Evolutionary conservation across 257 asterid genomes (phyloP).

Genomic region (Thymus mandschuricus): DNA sequence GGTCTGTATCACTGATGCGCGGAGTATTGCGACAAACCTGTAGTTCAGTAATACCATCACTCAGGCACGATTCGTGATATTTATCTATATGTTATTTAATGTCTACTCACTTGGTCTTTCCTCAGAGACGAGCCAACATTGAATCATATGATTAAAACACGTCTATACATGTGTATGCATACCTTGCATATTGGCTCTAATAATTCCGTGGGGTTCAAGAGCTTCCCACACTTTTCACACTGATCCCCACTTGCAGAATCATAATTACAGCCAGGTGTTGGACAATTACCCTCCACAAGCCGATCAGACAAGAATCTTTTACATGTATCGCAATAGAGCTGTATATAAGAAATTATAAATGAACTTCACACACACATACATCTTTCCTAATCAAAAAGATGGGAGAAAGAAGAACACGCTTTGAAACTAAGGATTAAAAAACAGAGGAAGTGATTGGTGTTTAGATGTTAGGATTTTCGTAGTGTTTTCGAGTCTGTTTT

Average conservation of each 20-base stretch:
- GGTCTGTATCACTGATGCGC: slow-evolving; percentile 69
- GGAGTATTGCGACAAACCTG: slow-evolving; percentile 79
- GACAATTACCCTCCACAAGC: slow-evolving; percentile 86
- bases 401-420: neutral
- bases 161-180: slow-evolving; percentile 16
- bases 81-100: slow-evolving; percentile 17
- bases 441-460: no score
- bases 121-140: slow-evolving; percentile 2
- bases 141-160: neutral
- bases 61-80: slow-evolving; percentile 14
- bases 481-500: no score
- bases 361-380: slow-evolving; percentile 1
- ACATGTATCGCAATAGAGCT: slow-evolving; percentile 84
- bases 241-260: slow-evolving; percentile 97
- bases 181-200: slow-evolving; percentile 94
- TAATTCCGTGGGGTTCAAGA: slow-evolving; percentile 88
- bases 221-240: slow-evolving; percentile 88
- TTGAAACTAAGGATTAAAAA: neutral
- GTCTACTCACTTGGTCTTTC: slow-evolving; percentile 4
- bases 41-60: slow-evolving; percentile 27
- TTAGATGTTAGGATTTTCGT: no score
- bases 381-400: slow-evolving; percentile 2
- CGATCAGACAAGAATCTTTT: slow-evolving; percentile 84
- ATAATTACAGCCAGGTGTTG: slow-evolving; percentile 76
- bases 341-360: slow-evolving; percentile 32